These are phyloP conservation scores for Lyophyllum semitale DNA, from an alignment of 768 basidiomycete genomes.

Conservation along the genomic window DNA sequence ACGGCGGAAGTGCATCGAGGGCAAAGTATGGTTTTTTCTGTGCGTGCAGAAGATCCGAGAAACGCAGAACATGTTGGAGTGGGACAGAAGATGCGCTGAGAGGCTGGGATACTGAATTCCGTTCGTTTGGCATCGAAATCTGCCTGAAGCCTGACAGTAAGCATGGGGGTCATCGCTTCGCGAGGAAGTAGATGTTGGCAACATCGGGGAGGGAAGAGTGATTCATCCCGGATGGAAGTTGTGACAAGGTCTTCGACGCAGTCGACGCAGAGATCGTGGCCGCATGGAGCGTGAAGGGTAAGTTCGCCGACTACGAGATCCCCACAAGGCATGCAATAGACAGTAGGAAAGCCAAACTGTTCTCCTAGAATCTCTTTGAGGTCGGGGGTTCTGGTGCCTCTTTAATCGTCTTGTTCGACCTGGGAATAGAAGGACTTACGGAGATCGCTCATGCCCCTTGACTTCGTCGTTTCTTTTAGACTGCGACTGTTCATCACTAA, in stretches of 20 bases:
- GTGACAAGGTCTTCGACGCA: slow-evolving; percentile 45
- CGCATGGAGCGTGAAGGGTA: slow-evolving; percentile 43
- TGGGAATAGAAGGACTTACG: background rate
- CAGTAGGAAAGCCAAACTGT: slow-evolving; percentile 15
- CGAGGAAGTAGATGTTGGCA: slow-evolving; percentile 41
- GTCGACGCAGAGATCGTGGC: slow-evolving; percentile 46
- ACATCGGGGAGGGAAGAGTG: slow-evolving; percentile 53
- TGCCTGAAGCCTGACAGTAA: slow-evolving; percentile 25
- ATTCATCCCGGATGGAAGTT: slow-evolving; percentile 47
- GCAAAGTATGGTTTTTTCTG: slow-evolving; percentile 28
- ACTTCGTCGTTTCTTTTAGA: background rate
- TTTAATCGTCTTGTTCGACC: background rate
- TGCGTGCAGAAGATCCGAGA: slow-evolving; percentile 40
- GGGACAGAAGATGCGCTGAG: slow-evolving; percentile 54
- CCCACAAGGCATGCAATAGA: slow-evolving; percentile 16
- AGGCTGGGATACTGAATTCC: slow-evolving; percentile 46
- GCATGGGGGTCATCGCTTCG: slow-evolving; percentile 24
- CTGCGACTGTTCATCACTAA: background rate
- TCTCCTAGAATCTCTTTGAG: slow-evolving; percentile 9
- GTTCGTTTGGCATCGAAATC: slow-evolving; percentile 40
- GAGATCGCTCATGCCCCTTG: background rate
- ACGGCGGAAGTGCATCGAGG: slow-evolving; percentile 36
- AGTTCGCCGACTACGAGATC: slow-evolving; percentile 22
- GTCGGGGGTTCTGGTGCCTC: background rate
- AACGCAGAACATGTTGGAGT: slow-evolving; percentile 53